Conservation (phyloP, 73 alveolate species). For the Uronychia binucleata region DNA sequence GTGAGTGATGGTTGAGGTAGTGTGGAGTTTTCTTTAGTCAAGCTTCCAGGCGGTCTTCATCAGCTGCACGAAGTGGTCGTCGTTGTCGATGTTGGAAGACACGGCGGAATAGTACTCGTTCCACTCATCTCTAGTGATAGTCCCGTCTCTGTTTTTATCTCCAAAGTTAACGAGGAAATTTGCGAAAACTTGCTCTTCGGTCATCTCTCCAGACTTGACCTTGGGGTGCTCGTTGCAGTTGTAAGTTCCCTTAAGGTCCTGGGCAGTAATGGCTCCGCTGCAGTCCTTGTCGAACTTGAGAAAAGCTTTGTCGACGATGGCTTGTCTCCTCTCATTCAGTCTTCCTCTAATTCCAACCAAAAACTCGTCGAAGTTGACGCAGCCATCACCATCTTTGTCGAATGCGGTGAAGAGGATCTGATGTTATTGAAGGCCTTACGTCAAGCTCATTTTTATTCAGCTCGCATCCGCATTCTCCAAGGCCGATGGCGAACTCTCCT, state of each 20-base stretch:
- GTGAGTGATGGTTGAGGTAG: background rate
- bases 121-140: slow-evolving; percentile 90
- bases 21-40: slow-evolving; percentile 57
- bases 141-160: slow-evolving; percentile 92
- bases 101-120: slow-evolving; percentile 96
- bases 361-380: slow-evolving; percentile 94
- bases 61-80: slow-evolving; percentile 95
- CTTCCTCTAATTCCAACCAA: slow-evolving; percentile 92
- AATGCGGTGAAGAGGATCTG: slow-evolving; percentile 62
- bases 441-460: slow-evolving; percentile 85
- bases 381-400: slow-evolving; percentile 91
- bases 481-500: slow-evolving; percentile 90
- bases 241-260: slow-evolving; percentile 92
- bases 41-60: slow-evolving; percentile 97
- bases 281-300: slow-evolving; percentile 94
- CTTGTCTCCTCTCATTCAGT: slow-evolving; percentile 90
- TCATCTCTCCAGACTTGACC: slow-evolving; percentile 92
- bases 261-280: slow-evolving; percentile 85
- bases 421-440: too few species aligned
- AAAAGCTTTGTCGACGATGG: slow-evolving; percentile 80
- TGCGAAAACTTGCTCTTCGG: slow-evolving; percentile 92
- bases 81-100: slow-evolving; percentile 91
- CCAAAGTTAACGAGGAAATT: slow-evolving; percentile 92
- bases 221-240: slow-evolving; percentile 91
- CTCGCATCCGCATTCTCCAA: slow-evolving; percentile 87